Evolutionary conservation across 2,329 filamentous ascomycete genomes (phyloP).

Genomic region (Teratosphaeria gauchensis): DNA sequence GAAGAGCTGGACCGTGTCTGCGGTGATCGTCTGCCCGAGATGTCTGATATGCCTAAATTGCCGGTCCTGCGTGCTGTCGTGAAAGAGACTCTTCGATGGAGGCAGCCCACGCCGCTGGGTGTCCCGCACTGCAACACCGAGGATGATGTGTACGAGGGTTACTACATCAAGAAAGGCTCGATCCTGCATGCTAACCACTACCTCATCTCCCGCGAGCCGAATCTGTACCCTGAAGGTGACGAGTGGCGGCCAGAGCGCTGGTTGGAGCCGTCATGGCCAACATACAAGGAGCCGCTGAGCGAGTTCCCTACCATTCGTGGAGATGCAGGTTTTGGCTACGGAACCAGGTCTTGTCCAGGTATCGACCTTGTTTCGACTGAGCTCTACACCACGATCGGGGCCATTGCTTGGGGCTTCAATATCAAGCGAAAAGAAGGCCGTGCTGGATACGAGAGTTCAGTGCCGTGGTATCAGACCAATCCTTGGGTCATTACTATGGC

Average conservation of each 20-base stretch:
- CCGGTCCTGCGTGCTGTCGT: conserved; percentile 47
- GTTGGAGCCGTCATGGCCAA: conserved; percentile 23
- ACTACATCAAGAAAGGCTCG: conserved; percentile 20
- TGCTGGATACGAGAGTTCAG: conserved; percentile 10
- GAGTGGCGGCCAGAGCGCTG: conserved; percentile 25
- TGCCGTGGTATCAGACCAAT: conserved; percentile 25
- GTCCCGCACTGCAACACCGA: conserved; percentile 17
- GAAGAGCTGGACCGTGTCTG: conserved; percentile 49
- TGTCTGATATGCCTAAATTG: conserved; percentile 41
- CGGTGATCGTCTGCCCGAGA: conserved; percentile 45
- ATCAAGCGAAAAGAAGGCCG: conserved; percentile 14
- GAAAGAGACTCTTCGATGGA: conserved; percentile 50
- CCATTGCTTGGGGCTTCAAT: conserved; percentile 23
- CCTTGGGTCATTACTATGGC: conserved; percentile 24
- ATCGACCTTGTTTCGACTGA: conserved; percentile 22
- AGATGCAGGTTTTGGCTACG: conserved; percentile 25
- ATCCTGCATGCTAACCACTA: conserved; percentile 10
- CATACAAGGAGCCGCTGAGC: conserved; percentile 25
- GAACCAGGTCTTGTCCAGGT: conserved; percentile 23
- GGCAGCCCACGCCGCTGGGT: conserved; percentile 42
- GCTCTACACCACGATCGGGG: conserved; percentile 21
- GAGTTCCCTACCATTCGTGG: conserved; percentile 24
- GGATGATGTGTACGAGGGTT: conserved; percentile 22
- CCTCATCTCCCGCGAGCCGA: conserved; percentile 22
- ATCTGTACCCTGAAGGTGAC: conserved; percentile 19